A percentile compares a stretch with the other conserved stretches of the same genome.
These are phyloP conservation scores for Soucietia sequanensis DNA, from an alignment of 805 yeast species.

Conservation along the genomic window DNA sequence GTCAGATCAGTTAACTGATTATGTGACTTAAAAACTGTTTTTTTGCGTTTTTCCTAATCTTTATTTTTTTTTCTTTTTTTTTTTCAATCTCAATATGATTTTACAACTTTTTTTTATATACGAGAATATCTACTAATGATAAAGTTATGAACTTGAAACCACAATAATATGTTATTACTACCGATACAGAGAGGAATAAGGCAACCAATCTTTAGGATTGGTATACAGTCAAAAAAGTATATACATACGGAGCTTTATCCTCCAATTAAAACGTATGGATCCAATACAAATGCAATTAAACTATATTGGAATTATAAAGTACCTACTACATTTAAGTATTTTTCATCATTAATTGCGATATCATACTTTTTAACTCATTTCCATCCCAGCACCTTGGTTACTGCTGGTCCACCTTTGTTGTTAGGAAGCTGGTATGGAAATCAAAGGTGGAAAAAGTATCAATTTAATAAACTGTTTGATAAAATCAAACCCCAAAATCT, in stretches of 20 bases:
- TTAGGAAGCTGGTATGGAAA: conserved; percentile 25
- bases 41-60: too few relatives aligned
- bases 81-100: too few relatives aligned
- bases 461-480: neutral
- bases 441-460: conserved; percentile 4
- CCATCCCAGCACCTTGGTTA: conserved; percentile 34
- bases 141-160: too few relatives aligned
- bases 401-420: conserved; percentile 36
- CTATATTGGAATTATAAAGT: conserved; percentile 26
- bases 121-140: conserved; percentile 1
- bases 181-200: too few relatives aligned
- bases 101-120: too few relatives aligned
- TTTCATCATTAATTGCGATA: conserved; percentile 20
- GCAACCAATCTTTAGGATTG: neutral
- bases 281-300: conserved; percentile 25
- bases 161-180: too few relatives aligned
- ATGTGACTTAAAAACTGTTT: too few relatives aligned
- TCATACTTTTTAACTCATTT: conserved; percentile 31
- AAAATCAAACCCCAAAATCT: conserved; percentile 3
- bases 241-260: conserved; percentile 11
- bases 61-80: too few relatives aligned
- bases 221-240: neutral
- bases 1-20: too few relatives aligned
- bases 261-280: conserved; percentile 31
- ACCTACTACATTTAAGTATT: conserved; percentile 27